Base-by-base conservation (phyloP, 352 stramenopile genomes). In the Pythium rishiriense region DNA sequence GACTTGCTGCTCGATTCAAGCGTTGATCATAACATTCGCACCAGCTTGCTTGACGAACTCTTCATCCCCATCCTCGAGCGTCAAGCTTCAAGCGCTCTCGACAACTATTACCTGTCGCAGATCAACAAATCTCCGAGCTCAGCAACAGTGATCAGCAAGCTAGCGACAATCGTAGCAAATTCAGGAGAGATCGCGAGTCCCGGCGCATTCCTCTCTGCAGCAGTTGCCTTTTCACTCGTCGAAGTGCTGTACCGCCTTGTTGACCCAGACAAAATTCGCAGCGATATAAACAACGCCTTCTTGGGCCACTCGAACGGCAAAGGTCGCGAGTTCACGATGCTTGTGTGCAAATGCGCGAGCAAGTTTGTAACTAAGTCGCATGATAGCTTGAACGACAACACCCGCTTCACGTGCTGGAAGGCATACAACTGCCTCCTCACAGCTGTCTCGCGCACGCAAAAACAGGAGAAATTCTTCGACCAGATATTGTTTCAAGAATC, bases 401-500 rank as follows among this genome's bases (percentile, higher is more conserved):
- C 67, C 12, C 73, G 76, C 7, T 80, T 89, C 52, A 47, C 72
- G 29, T 89, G 76, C 47, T 87, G 75, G 55, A 78, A 82, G 51
- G 86, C 86, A 22, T 94, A 93, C 53, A 79, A 73, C 29, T 94
- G 86, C 64, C 62, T 94, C 17, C 70, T 93, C 14, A 88, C 77
- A 2, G 85, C 84, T 3, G 83, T 94, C 24, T 89, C 84, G 1
- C 79, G 80, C 31, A 93, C 86, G 8, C 86, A 94, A 69, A 94
- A 91, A 25, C 82, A 93, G 45, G 84, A 94, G 45, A 94, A 94
- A 54, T 89, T 94, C 57, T 94, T 87, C 50, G 84, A 91, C 54
- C 86, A 94, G 64, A 88, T 94, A 37, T 66, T 94, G 41, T 93
- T 94, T 59, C 84, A 90, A 62, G 70, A 88, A 1, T 69, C 73